Conservation (phyloP, 805 yeast species). For the Candida tammaniensis region DNA sequence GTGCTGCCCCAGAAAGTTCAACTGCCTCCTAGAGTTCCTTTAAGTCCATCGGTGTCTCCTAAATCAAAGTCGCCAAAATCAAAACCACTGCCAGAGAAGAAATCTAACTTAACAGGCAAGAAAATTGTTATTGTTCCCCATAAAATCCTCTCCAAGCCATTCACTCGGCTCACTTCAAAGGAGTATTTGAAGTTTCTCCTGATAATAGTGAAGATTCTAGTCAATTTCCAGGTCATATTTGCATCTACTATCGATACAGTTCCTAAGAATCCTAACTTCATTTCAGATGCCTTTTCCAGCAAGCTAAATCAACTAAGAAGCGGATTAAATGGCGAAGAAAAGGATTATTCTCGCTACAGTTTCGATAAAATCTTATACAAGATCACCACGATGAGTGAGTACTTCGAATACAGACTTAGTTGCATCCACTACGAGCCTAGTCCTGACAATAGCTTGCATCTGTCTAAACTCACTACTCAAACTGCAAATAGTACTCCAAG, state of each 20-base stretch:
- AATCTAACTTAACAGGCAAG: constrained; percentile 13
- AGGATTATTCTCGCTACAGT: constrained; percentile 10
- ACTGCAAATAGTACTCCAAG: constrained; percentile 1
- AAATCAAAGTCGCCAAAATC: background rate
- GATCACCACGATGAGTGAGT: constrained; percentile 14
- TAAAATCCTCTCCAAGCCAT: constrained; percentile 39
- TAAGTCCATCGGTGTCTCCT: background rate
- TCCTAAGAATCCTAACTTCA: constrained; percentile 7
- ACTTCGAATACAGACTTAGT: constrained; percentile 12
- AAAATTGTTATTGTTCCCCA: constrained; percentile 39
- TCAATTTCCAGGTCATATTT: constrained; percentile 32
- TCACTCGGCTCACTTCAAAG: constrained; percentile 31
- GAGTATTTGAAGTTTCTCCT: constrained; percentile 37
- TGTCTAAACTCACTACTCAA: background rate
- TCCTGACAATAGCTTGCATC: constrained; percentile 5
- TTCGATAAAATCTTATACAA: constrained; percentile 19
- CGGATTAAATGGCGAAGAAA: constrained; percentile 3
- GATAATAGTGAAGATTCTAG: constrained; percentile 34
- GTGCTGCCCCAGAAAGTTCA: background rate
- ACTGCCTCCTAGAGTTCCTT: background rate
- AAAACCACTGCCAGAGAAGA: constrained; percentile 1
- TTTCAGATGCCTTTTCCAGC: constrained; percentile 5
- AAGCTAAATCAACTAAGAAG: constrained; percentile 12
- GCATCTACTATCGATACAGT: constrained; percentile 10
- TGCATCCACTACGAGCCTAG: constrained; percentile 1